These are phyloP conservation scores for Rhynchosporium graminicola DNA, from an alignment of 2,329 filamentous ascomycete genomes.

Conservation along the genomic window DNA sequence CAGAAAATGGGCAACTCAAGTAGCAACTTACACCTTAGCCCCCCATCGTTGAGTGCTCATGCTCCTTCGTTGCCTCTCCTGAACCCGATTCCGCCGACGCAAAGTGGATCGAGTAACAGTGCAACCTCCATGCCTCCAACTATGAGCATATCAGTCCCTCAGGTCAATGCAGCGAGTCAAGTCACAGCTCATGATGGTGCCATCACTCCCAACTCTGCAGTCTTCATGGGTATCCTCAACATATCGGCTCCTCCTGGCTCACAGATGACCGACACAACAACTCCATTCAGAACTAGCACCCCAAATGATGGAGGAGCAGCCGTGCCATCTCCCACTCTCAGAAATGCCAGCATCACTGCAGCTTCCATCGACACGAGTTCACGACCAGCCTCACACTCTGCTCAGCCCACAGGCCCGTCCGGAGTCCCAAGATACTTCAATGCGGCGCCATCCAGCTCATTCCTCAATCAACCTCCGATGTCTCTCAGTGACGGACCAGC, in stretches of 20 bases:
- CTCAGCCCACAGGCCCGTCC: slow-evolving; percentile 6
- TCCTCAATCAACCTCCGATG: slow-evolving; percentile 2
- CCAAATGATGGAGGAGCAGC: not conserved
- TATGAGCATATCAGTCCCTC: not conserved
- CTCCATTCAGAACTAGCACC: not conserved
- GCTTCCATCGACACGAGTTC: not conserved
- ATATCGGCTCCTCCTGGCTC: not conserved
- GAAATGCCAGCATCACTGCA: not conserved
- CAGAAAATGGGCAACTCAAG: not conserved
- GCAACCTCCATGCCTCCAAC: not conserved
- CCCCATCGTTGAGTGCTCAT: not conserved
- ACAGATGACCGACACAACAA: not conserved
- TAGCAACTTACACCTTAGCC: not conserved
- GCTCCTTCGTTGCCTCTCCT: not conserved
- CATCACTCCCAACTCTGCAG: slow-evolving; percentile 1
- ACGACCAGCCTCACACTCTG: not conserved
- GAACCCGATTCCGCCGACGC: not conserved
- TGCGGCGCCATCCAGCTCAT: slow-evolving; percentile 9
- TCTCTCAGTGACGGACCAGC: not conserved
- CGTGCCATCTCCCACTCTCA: not conserved
- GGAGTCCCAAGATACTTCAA: slow-evolving; percentile 1
- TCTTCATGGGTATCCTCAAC: not conserved
- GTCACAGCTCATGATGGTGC: not conserved
- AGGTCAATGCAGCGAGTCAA: not conserved
- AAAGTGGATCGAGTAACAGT: not conserved